Evolutionary conservation across 257 asterid genomes (phyloP).

Genomic region (Scutellaria baicalensis): DNA sequence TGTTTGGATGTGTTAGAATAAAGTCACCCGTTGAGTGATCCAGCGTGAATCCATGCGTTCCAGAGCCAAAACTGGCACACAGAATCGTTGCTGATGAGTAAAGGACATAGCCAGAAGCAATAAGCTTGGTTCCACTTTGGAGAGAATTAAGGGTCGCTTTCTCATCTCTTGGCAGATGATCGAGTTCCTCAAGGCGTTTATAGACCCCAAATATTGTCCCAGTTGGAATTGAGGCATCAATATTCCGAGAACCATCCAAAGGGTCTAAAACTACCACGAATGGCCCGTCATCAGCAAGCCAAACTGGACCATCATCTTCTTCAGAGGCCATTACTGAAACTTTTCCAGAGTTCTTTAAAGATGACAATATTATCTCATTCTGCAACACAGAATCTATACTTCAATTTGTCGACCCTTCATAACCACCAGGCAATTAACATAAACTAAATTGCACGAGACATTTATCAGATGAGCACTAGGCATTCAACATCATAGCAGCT

Average conservation of each 20-base stretch:
- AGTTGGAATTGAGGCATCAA: slow-evolving; percentile 95
- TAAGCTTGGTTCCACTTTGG: slow-evolving; percentile 74
- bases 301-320: slow-evolving; percentile 87
- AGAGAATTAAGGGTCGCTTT: slow-evolving; percentile 76
- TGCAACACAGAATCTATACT: slow-evolving; percentile 22
- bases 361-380: slow-evolving; percentile 78
- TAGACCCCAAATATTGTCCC: slow-evolving; percentile 92
- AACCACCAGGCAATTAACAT: background rate
- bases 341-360: slow-evolving; percentile 71
- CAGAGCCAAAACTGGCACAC: slow-evolving; percentile 74
- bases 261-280: slow-evolving; percentile 89
- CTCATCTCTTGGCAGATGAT: slow-evolving; percentile 68
- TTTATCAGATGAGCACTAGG: background rate
- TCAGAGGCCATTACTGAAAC: slow-evolving; percentile 97
- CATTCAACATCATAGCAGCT: background rate
- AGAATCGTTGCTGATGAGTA: slow-evolving; percentile 91
- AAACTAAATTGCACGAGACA: background rate
- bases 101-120: slow-evolving; percentile 83
- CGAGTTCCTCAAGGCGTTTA: slow-evolving; percentile 59
- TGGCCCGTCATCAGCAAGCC: slow-evolving; percentile 80
- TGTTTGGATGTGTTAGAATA: slow-evolving; percentile 66
- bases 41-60: slow-evolving; percentile 77
- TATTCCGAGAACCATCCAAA: slow-evolving; percentile 85
- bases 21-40: slow-evolving; percentile 85
- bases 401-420: background rate